Evolutionary conservation across 164 flowering plant genomes (phyloP), one percentile per base, ranked within the genome.

Genomic region (Piper longum): DNA sequence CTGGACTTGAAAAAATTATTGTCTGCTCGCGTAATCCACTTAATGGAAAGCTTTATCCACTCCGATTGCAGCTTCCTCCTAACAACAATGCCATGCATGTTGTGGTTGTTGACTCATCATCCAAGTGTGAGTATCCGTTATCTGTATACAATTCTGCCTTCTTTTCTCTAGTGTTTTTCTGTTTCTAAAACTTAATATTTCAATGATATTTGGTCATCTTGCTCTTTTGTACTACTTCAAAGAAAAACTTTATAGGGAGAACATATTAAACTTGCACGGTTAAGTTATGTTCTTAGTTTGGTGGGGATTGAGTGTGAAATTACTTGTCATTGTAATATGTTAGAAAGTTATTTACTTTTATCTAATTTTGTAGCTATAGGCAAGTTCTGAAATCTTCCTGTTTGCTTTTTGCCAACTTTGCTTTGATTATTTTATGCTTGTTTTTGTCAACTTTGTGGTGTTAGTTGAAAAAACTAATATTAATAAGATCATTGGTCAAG

Each of bases 11-110:
- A 13, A 84, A 77, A 58, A 70, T 88, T 43, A 64, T 79, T 14
- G 91, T 90, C 64, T 95, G 99, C 69, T 74, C 82, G 41, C 82
- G 81, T 2, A 91, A 84, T 64, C 87, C 85, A 0, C 68, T 91
- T 74, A 85, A 83, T 72, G 88, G 89, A 18, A 84, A 85, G 69
- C 85, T 90, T 48, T 85, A 77, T 69, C 99, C 96, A 4, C 91
- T 93, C 54, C 88, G 89, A 14, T 64, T 93, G 75, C 89, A 83
- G 66, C 93, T 93, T 54, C 99, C 99, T 67, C 99, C 99, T 26
- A 86, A 87, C 72, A 88, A 78, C 69, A 57, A 77, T 2, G 73
- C 74, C 45, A 88, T 93, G 96, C 83, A 80, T 60, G 84, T 93
- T 26, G 74, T 93, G 13, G 77, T 90, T 12, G 75, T 93, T 58